Conservation (phyloP, 345 rosid species). For the Toxicodendron radicans region DNA sequence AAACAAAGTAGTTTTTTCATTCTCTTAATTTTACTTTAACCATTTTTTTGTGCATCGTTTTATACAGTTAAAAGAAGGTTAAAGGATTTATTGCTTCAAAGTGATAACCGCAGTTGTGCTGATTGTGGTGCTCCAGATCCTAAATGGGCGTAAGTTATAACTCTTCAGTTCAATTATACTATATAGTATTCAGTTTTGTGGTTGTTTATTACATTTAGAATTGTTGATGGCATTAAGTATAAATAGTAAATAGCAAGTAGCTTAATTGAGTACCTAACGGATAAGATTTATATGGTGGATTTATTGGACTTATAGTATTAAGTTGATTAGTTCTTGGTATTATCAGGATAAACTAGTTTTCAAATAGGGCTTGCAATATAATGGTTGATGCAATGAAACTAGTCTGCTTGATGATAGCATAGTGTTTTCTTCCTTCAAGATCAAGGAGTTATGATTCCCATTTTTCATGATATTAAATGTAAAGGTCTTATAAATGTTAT, state of each 20-base stretch:
- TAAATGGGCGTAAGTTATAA: conserved; percentile 93
- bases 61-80: conserved; percentile 71
- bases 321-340: not conserved
- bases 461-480: not conserved
- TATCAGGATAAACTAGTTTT: not conserved
- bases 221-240: not conserved
- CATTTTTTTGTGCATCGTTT: conserved; percentile 3
- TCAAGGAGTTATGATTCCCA: not conserved
- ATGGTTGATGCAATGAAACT: not conserved
- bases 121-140: conserved; percentile 98
- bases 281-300: not conserved
- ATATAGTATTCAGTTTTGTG: not conserved
- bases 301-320: conserved; percentile 6
- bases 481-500: not conserved
- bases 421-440: not conserved
- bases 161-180: conserved; percentile 4
- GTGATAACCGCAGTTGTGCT: conserved; percentile 87
- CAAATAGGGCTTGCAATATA: not conserved
- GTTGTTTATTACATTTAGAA: not conserved
- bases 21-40: not conserved
- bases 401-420: not conserved
- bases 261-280: not conserved
- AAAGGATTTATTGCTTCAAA: conserved; percentile 65
- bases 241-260: not conserved
- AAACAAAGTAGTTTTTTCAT: not conserved